Evolutionary conservation across 192 early-diverging fungal genomes (phyloP).

Genomic region (Backusella sp.): DNA sequence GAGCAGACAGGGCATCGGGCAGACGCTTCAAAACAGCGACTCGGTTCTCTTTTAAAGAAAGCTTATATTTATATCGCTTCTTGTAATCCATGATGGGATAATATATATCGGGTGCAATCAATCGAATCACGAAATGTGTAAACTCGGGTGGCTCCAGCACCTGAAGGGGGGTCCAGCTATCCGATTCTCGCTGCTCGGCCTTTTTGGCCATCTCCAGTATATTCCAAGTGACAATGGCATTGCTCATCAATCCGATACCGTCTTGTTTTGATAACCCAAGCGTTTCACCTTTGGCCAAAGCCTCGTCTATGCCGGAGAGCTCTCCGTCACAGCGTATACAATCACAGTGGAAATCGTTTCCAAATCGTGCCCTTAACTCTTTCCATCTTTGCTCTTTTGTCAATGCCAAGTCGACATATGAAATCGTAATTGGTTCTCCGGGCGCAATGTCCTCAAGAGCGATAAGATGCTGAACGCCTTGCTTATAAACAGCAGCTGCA

Average conservation of each 20-base stretch:
- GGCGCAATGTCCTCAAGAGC: constrained; percentile 50
- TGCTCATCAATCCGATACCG: not conserved
- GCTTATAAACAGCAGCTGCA: constrained; percentile 54
- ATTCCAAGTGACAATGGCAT: not conserved
- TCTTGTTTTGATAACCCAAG: not conserved
- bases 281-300: constrained; percentile 12
- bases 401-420: constrained; percentile 58
- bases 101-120: constrained; percentile 14
- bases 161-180: not conserved
- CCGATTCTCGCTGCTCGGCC: not conserved
- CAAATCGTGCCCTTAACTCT: constrained; percentile 15
- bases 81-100: not conserved
- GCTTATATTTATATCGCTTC: not conserved
- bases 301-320: constrained; percentile 2
- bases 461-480: constrained; percentile 45
- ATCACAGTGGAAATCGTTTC: constrained; percentile 19
- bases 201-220: constrained; percentile 14
- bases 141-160: constrained; percentile 21
- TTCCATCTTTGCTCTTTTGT: constrained; percentile 15
- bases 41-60: not conserved
- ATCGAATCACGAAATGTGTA: constrained; percentile 18
- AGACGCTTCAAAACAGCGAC: not conserved
- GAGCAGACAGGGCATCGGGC: not conserved
- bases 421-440: constrained; percentile 53
- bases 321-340: constrained; percentile 16